Base-by-base conservation (phyloP, 805 yeast genomes). In the Ogataea wickerhamii region DNA sequence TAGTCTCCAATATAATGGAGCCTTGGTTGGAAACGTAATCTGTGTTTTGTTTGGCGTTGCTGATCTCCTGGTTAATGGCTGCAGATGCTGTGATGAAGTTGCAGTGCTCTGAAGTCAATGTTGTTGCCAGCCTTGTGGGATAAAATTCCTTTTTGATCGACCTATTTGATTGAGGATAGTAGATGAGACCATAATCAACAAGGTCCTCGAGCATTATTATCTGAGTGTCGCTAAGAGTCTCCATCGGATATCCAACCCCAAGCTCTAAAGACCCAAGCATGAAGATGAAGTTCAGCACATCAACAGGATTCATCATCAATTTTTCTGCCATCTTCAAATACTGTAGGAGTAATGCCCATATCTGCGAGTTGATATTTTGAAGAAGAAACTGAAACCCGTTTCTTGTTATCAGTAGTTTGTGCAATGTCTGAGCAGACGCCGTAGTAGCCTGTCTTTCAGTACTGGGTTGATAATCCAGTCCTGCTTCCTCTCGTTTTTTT, bases 291-390 rank as follows among this genome's bases (percentile, higher is more conserved):
- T 91, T 89, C 32, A 93, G 69, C 25, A 93, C 95, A 54, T 93
- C 98, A 14, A 93, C 98, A 0, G 96, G 88, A 62, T 93, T 95
- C 95, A 89, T 87, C 53, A 85, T 78, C 36, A 87, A 70, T 19
- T 80, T 79, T 53, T 86, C 91, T 1, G 97, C 77, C 71, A 87
- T 74, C 56, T 85, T 82, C 44, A 93, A 66, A 57, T 93, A 93
- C 57, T 93, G 96, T 27, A 93, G 65, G 32, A 93, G 65, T 28
- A 93, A 65, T 0, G 96, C 82, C 98, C 98, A 93, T 13, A 93
- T 82, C 61, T 93, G 98, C 0, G 95, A 83, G 57, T 87, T 88
- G 18, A 85, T 85, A 52, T 89, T 96, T 61, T 91, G 98, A 30
- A 93, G 67, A 44, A 93, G 64, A 54, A 93, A 93, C 65, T 93